Base-by-base conservation (phyloP, 1,284 basidiomycete species). In the Tilletia caries region DNA sequence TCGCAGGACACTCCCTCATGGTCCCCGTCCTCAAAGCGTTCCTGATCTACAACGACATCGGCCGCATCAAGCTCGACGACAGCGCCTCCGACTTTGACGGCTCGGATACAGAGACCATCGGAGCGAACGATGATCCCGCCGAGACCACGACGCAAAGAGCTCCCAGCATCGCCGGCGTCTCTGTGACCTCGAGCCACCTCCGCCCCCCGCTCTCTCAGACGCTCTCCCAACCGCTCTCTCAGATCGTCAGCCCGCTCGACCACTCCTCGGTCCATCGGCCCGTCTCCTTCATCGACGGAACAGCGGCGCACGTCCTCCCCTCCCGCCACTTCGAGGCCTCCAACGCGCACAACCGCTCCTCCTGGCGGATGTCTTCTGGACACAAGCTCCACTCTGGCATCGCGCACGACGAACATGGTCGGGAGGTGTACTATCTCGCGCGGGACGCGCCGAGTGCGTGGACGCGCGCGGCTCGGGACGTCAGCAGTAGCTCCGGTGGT, bases 11-110 rank as follows among this genome's bases (percentile, higher is more conserved):
- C 65, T 75, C 77, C 5, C 69, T 79, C 29, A 64, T 71, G 29
- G 76, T 80, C 27, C 79, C 79, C 3, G 50, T 74, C 6, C 73
- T 78, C 69, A 79, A 79, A 70, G 33, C 72, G 29, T 70, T 73
- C 3, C 75, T 79, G 41, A 44, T 60, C 37, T 77, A 68, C 65
- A 66, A 69, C 41, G 76, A 69, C 23, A 70, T 75, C 64, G 69
- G 73, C 37, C 67, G 72, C 15, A 76, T 77, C 70, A 75, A 75
- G 71, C 69, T 79, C 32, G 58, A 62, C 58, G 58, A 62, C n/a
- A 62, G 58, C 58, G 58, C 27, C 8, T 62, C 58, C 32, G 58
- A 62, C 58, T 62, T 62, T 34, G 58, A n/a, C 58, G 33, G 34
- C 20, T 25, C 10, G 15, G 58, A 62, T 18, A 12, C 2, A 18